Evolutionary conservation across 192 early-diverging fungal species (phyloP), one percentile per base, ranked within the genome.

Genomic region (Spizellomyces punctatus): DNA sequence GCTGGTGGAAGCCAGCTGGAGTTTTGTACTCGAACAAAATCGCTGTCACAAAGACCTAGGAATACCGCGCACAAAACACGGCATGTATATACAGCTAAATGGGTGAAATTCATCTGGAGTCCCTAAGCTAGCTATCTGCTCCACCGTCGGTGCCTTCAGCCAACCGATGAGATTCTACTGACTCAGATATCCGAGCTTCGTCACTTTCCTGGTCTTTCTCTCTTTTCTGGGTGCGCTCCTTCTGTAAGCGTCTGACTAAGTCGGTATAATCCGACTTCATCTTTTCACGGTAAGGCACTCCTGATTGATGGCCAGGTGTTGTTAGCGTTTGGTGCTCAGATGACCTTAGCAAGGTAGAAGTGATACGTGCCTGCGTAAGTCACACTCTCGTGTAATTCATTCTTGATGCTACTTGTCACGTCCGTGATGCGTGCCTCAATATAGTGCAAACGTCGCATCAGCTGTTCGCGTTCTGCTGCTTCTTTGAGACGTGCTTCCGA

Each of bases 251-350:
- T 22, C 21, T 61, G 47, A 85, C 46, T 46, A 85, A 78, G 14
- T 82, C 81, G 5, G 65, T 46, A 52, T 86, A 86, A 64, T 86
- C 85, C n/a, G 42, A 48, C 63, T 81, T 84, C 81, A 86, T 86
- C 63, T 86, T 86, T 60, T 82, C 82, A n/a, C 69, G 49, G 71
- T 86, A 86, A 16, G 85, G 82, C 10, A 71, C 75, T 21, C 84
- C 83, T 85, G 10, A 7, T 36, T 61, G 59, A 17, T 17, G 59
- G 21, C 59, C 59, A 61, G 59, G 22, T 27, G 63, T 36, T 14
- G 1, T 8, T 8, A 59, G 12, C 55, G 27, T 8, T 10, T 56
- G 27, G 16, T 5, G 59, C 22, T 22, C n/a, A 4, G 16, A 19
- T 14, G 12, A 36, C 27, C 27, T 36, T 2, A 36, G 27, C 3